phyloP scores from a whole-genome alignment of 2,329 filamentous ascomycete species.

The Mariannaea elegans region DNA sequence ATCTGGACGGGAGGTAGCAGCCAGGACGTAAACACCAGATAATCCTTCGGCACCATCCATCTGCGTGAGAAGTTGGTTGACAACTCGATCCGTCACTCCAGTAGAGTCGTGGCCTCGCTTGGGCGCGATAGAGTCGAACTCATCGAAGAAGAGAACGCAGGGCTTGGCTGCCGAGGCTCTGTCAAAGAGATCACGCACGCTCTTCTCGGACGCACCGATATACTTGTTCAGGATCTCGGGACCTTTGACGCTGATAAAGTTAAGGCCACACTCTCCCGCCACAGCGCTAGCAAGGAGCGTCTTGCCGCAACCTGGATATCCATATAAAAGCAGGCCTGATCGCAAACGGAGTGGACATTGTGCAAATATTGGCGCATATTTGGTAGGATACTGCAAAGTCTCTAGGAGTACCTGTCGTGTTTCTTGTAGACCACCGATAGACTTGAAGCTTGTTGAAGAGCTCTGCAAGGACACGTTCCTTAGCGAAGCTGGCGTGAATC shows the following conservation, averaged over 20 bases:
- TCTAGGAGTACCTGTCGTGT: conserved; percentile 93
- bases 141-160: conserved; percentile 97
- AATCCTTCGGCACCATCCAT: conserved; percentile 99
- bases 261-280: conserved; percentile 96
- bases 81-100: conserved; percentile 97
- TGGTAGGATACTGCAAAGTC: conserved; percentile 95
- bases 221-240: conserved; percentile 99
- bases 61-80: conserved; percentile 97
- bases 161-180: conserved; percentile 89
- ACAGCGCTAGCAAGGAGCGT: conserved; percentile 95
- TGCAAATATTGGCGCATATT: conserved; percentile 96
- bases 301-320: conserved; percentile 95
- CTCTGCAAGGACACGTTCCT: conserved; percentile 94
- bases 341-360: conserved; percentile 94
- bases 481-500: conserved; percentile 93
- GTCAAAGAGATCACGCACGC: conserved; percentile 93
- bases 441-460: conserved; percentile 90
- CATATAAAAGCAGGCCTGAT: conserved; percentile 91
- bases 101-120: conserved; percentile 97
- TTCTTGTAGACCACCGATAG: conserved; percentile 86
- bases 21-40: conserved; percentile 93
- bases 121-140: conserved; percentile 97
- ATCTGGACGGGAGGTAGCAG: conserved; percentile 92
- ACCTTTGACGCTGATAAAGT: conserved; percentile 98
- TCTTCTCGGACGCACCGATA: conserved; percentile 97